Percentiles rank a stretch among this genome's conserved stretches.
Conservation (phyloP, 371 early-diverging fungal species). For the Mortierella sp. region DNA sequence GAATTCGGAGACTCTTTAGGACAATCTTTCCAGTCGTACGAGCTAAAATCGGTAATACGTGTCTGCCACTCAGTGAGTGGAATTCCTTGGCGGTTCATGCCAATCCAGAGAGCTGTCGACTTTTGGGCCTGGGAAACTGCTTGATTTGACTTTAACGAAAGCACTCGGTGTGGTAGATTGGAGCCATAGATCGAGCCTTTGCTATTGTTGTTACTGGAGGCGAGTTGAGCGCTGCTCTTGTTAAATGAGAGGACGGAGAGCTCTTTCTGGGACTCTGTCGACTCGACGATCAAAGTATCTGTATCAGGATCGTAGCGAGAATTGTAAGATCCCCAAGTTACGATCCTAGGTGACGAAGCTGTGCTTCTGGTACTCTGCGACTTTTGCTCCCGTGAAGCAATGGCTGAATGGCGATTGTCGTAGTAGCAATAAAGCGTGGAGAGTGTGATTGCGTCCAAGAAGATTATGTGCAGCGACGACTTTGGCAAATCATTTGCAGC, state of each 20-base stretch:
- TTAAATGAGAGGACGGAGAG: conserved; percentile 26
- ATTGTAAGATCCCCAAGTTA: conserved; percentile 64
- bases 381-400: background rate
- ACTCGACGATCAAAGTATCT: conserved; percentile 38
- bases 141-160: conserved; percentile 12
- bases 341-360: conserved; percentile 30
- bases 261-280: conserved; percentile 22
- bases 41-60: conserved; percentile 57
- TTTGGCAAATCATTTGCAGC: background rate
- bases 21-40: conserved; percentile 60
- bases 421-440: conserved; percentile 47
- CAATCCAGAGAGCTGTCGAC: conserved; percentile 15
- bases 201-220: background rate
- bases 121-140: background rate
- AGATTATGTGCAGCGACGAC: conserved; percentile 31
- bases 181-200: conserved; percentile 24
- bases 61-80: conserved; percentile 32
- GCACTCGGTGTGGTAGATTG: conserved; percentile 8
- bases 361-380: background rate
- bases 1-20: conserved; percentile 35
- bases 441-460: conserved; percentile 26
- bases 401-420: conserved; percentile 23
- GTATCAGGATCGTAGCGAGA: conserved; percentile 31
- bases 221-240: background rate
- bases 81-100: conserved; percentile 8